A percentile compares a stretch with the other conserved stretches of the same genome.
Evolutionary conservation across 2,329 filamentous ascomycete species (phyloP).

Genomic region (Stemphylium beticola): DNA sequence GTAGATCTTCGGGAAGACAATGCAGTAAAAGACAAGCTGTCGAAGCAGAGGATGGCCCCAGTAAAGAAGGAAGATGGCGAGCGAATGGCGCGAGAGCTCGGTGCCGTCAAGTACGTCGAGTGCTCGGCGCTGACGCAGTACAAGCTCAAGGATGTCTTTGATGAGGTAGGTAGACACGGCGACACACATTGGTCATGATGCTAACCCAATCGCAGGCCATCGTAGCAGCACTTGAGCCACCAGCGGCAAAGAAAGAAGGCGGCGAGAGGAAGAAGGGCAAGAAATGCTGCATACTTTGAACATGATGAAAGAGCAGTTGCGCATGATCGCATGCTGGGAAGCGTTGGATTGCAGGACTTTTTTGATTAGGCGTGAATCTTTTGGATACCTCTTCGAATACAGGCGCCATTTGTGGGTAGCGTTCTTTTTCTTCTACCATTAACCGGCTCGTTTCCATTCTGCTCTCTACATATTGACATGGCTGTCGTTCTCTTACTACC

Average conservation of each 20-base stretch:
- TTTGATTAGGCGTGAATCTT: constrained; percentile 45
- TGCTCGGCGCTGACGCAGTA: constrained; percentile 98
- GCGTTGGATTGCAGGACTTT: constrained; percentile 38
- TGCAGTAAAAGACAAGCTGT: constrained; percentile 85
- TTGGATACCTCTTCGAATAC: constrained; percentile 48
- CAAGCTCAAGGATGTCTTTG: constrained; percentile 98
- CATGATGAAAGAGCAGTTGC: constrained; percentile 1
- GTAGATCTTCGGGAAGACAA: constrained; percentile 92
- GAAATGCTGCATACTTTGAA: constrained; percentile 48
- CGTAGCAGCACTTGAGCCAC: constrained; percentile 91
- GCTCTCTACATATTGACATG: constrained; percentile 11
- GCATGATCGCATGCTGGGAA: constrained; percentile 24
- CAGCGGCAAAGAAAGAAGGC: constrained; percentile 71
- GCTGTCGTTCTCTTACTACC: not conserved
- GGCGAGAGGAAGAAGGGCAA: constrained; percentile 44
- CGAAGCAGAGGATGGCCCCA: constrained; percentile 95
- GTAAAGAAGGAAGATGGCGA: constrained; percentile 93
- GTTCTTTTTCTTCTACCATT: constrained; percentile 41
- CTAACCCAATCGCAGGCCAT: constrained; percentile 70
- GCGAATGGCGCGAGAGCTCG: constrained; percentile 95
- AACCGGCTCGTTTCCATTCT: constrained; percentile 27
- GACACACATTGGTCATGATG: not conserved
- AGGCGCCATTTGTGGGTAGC: constrained; percentile 50
- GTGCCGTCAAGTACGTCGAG: constrained; percentile 98
- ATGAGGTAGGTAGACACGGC: constrained; percentile 72